Evolutionary conservation across 345 rosid species (phyloP).

Genomic region (Aethionema arabicum): DNA sequence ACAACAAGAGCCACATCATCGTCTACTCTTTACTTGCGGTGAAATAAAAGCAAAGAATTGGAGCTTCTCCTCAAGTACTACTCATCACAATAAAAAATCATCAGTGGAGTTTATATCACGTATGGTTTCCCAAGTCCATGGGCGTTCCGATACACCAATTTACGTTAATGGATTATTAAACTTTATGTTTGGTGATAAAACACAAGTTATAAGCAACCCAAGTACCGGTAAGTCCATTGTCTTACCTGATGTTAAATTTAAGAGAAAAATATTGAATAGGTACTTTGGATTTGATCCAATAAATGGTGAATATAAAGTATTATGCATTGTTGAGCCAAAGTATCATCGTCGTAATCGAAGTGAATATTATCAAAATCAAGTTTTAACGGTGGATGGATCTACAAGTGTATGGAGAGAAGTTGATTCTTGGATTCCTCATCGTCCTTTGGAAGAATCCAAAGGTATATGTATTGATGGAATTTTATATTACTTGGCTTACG

Average conservation of each 20-base stretch:
- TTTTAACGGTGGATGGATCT: not conserved
- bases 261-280: not conserved
- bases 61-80: no score
- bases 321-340: constrained; percentile 1
- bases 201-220: constrained; percentile 4
- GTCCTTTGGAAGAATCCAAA: not conserved
- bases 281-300: constrained; percentile 16
- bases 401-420: not conserved
- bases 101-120: no score
- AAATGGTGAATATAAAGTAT: constrained; percentile 12
- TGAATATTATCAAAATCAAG: not conserved
- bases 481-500: constrained; percentile 1
- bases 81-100: no score
- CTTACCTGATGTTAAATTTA: not conserved
- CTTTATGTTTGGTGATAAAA: not conserved
- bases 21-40: no score
- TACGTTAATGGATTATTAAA: not conserved
- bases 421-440: not conserved
- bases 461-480: constrained; percentile 8
- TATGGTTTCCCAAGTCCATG: no score
- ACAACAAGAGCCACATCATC: no score
- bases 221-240: constrained; percentile 7
- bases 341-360: not conserved
- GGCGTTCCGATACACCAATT: no score
- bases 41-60: no score